phyloP scores from a whole-genome alignment of 1,284 basidiomycete genomes.

The Microstroma glucosiphilum region DNA sequence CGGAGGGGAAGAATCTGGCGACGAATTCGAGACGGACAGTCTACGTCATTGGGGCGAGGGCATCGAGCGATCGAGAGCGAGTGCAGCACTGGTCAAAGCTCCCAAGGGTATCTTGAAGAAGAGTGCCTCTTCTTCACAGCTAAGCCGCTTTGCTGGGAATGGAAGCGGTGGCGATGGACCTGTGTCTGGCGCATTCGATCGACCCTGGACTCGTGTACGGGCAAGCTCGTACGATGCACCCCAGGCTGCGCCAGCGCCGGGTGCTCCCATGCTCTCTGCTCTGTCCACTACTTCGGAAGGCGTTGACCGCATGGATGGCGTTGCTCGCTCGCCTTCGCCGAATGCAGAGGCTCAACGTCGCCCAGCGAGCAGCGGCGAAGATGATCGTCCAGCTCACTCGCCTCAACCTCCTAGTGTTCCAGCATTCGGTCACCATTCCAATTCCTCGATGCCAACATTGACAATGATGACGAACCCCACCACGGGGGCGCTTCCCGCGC shows the following conservation, averaged over 20 bases:
- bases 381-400: conserved; percentile 23
- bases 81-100: conserved; percentile 63
- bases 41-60: conserved; percentile 57
- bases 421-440: conserved; percentile 41
- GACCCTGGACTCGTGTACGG: conserved; percentile 28
- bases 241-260: conserved; percentile 19
- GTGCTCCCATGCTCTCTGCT: conserved; percentile 33
- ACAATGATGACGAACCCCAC: conserved; percentile 61
- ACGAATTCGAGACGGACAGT: conserved; percentile 56
- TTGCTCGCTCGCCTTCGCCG: conserved; percentile 22
- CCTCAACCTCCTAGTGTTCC: conserved; percentile 11
- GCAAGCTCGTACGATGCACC: conserved; percentile 52
- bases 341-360: conserved; percentile 8
- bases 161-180: too few species aligned
- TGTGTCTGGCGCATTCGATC: too few species aligned
- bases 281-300: conserved; percentile 35
- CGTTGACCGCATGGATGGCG: conserved; percentile 39
- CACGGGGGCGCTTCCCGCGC: conserved; percentile 31
- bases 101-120: conserved; percentile 78
- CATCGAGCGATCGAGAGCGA: conserved; percentile 63
- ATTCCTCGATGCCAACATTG: conserved; percentile 71
- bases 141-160: conserved; percentile 25
- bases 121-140: conserved; percentile 26
- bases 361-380: conserved; percentile 5
- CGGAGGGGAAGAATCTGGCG: conserved; percentile 50